Conservation (phyloP, 768 basidiomycete species). For the Suillus sp. region DNA sequence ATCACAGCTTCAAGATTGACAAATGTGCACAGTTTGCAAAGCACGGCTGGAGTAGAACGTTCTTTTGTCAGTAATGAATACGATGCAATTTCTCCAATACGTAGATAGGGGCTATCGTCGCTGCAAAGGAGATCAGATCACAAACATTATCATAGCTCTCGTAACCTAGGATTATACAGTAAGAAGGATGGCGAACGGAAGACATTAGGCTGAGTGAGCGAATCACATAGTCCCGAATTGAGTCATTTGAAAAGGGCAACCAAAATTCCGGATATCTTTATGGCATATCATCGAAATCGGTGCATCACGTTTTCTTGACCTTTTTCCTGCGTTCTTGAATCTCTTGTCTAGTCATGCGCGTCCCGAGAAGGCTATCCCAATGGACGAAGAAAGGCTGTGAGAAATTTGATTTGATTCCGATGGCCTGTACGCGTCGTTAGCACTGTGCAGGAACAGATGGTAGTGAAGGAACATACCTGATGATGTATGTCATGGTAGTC, state of each 20-base stretch:
- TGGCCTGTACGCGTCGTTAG: constrained; percentile 21
- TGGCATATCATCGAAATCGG: constrained; percentile 1
- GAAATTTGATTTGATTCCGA: constrained; percentile 93
- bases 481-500: constrained; percentile 99
- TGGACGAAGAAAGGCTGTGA: constrained; percentile 93
- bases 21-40: background rate
- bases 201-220: background rate
- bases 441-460: background rate
- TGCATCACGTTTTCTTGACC: constrained; percentile 16
- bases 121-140: background rate
- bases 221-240: background rate
- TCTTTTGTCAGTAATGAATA: background rate
- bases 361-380: constrained; percentile 85
- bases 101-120: background rate
- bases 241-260: background rate
- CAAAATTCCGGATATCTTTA: background rate
- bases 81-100: background rate
- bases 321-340: constrained; percentile 50
- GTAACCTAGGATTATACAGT: constrained; percentile 2
- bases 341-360: constrained; percentile 72
- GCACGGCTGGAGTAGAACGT: too few relatives aligned
- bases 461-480: constrained; percentile 50
- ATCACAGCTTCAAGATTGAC: background rate
- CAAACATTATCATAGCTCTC: constrained; percentile 5
- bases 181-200: background rate